Evolutionary conservation across 305 asterid species (phyloP).

Genomic region (Withania somnifera): DNA sequence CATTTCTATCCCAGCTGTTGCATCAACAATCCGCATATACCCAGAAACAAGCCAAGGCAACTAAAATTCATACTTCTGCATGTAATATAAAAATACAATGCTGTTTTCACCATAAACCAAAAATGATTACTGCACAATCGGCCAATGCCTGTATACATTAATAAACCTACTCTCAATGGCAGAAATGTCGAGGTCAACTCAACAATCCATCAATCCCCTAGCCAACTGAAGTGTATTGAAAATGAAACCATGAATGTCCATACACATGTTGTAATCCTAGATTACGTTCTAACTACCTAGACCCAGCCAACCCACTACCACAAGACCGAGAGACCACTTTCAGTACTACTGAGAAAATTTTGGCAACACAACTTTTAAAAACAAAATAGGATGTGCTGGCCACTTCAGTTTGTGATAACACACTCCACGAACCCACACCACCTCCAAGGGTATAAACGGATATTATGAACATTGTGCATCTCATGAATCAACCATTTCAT

Average conservation of each 20-base stretch:
- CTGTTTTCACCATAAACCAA: constrained; percentile 11
- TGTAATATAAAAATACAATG: neutral
- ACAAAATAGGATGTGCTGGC: constrained; percentile 10
- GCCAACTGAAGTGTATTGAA: constrained; percentile 22
- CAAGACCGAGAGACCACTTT: constrained; percentile 13
- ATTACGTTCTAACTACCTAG: constrained; percentile 44
- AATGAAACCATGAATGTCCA: constrained; percentile 19
- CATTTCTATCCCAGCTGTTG: neutral
- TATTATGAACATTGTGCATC: constrained; percentile 8
- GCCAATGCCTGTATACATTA: constrained; percentile 26
- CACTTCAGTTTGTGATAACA: constrained; percentile 1
- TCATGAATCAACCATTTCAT: constrained; percentile 81
- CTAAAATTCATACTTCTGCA: neutral
- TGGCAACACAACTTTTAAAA: constrained; percentile 7
- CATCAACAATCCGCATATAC: neutral
- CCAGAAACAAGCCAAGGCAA: neutral
- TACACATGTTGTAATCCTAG: constrained; percentile 24
- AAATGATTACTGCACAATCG: constrained; percentile 31
- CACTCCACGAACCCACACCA: constrained; percentile 16
- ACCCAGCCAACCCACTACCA: constrained; percentile 27
- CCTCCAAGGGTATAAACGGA: constrained; percentile 13
- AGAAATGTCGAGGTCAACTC: constrained; percentile 3
- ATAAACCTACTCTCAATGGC: constrained; percentile 7
- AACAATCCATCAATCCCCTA: constrained; percentile 9
- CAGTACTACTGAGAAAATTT: constrained; percentile 1